A percentile compares a stretch with the other conserved stretches of the same genome.
These are phyloP conservation scores for Malassezia dermatis DNA, from an alignment of 1,284 basidiomycete species.

Conservation along the genomic window DNA sequence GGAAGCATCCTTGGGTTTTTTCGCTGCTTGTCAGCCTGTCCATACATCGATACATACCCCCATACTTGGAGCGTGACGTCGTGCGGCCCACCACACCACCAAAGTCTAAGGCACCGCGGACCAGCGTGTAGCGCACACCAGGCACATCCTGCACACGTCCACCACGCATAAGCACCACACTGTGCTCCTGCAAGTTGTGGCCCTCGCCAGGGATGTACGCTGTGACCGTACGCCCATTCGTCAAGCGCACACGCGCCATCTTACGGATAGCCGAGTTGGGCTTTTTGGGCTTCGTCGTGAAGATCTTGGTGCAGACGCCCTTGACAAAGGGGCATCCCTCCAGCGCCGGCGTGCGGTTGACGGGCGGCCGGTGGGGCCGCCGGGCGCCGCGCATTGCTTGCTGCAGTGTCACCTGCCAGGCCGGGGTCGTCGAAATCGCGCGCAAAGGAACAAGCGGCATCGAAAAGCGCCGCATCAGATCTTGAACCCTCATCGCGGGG, in stretches of 20 bases:
- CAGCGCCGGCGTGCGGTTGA: constrained; percentile 43
- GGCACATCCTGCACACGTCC: constrained; percentile 95
- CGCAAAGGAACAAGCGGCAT: constrained; percentile 2
- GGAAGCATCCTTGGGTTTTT: constrained; percentile 61
- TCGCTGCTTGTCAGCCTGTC: constrained; percentile 53
- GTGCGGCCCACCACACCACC: constrained; percentile 76
- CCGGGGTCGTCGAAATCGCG: constrained; percentile 31
- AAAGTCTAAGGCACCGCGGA: constrained; percentile 84
- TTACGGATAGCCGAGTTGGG: constrained; percentile 98
- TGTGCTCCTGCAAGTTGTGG: constrained; percentile 95
- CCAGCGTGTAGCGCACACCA: constrained; percentile 65
- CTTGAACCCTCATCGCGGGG: neutral
- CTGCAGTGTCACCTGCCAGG: constrained; percentile 33
- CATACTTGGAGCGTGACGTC: constrained; percentile 80
- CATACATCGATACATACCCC: constrained; percentile 56
- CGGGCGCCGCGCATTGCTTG: constrained; percentile 45
- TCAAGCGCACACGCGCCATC: constrained; percentile 83
- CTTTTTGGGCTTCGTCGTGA: constrained; percentile 72
- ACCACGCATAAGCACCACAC: constrained; percentile 83
- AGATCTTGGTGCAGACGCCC: constrained; percentile 45
- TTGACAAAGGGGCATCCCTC: constrained; percentile 44
- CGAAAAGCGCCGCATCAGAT: neutral
- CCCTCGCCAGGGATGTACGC: constrained; percentile 97
- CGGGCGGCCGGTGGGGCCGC: constrained; percentile 45
- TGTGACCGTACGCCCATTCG: constrained; percentile 76